These are phyloP conservation scores for Candida andamanensis DNA, from an alignment of 805 yeast genomes.

Conservation along the genomic window DNA sequence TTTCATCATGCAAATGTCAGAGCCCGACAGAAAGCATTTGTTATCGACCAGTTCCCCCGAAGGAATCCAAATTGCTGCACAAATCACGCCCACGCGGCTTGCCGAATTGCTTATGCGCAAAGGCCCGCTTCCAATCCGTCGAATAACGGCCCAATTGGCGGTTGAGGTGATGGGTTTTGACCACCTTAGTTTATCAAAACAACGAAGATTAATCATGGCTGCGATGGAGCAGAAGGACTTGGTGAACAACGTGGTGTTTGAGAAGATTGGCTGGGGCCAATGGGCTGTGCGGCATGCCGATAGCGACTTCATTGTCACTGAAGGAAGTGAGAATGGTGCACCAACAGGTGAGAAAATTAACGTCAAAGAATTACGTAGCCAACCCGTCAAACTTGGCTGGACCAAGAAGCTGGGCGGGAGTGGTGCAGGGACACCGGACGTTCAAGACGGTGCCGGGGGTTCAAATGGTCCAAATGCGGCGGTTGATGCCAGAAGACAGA, in stretches of 20 bases:
- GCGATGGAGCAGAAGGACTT: slow-evolving; percentile 73
- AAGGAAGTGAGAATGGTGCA: slow-evolving; percentile 28
- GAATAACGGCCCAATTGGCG: slow-evolving; percentile 75
- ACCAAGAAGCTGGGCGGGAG: slow-evolving; percentile 27
- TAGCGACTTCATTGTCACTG: slow-evolving; percentile 43
- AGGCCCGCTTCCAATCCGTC: slow-evolving; percentile 89
- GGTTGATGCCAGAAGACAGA: slow-evolving; percentile 38
- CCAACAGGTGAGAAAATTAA: slow-evolving; percentile 7
- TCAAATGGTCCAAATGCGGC: too few relatives aligned
- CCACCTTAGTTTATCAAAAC: slow-evolving; percentile 76
- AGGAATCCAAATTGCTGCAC: slow-evolving; percentile 81
- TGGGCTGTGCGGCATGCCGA: slow-evolving; percentile 73
- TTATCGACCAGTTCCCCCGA: slow-evolving; percentile 80
- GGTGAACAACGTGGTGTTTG: slow-evolving; percentile 63
- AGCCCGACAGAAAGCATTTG: slow-evolving; percentile 6
- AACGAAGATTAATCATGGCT: slow-evolving; percentile 83
- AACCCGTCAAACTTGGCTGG: slow-evolving; percentile 36
- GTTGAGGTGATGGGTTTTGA: slow-evolving; percentile 75
- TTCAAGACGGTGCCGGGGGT: too few relatives aligned
- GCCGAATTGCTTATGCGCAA: slow-evolving; percentile 62
- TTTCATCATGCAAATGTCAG: too few relatives aligned
- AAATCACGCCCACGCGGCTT: slow-evolving; percentile 74
- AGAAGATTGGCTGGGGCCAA: slow-evolving; percentile 97
- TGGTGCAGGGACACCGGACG: too few relatives aligned
- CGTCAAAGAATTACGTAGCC: slow-evolving; percentile 31